Evolutionary conservation across 1,284 basidiomycete species (phyloP).

Genomic region (Agaricales sp.): DNA sequence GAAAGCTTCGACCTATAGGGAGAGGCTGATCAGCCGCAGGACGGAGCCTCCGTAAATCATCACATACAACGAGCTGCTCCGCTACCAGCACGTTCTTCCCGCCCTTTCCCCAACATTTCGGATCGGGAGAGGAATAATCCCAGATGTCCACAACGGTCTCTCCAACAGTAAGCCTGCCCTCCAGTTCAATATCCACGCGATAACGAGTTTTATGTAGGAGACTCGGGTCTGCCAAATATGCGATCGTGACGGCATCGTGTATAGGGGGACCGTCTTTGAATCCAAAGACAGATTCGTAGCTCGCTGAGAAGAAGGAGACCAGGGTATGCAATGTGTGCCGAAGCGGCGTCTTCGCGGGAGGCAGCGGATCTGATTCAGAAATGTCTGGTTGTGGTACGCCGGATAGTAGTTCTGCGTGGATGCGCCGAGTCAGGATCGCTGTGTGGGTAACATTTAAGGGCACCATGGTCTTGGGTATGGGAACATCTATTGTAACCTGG

Average conservation of each 20-base stretch:
- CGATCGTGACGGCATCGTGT: constrained; percentile 74
- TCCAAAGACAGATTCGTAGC: constrained; percentile 61
- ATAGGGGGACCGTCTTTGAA: constrained; percentile 73
- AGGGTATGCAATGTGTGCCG: constrained; percentile 67
- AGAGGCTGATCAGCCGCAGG: constrained; percentile 16
- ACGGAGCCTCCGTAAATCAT: constrained; percentile 19
- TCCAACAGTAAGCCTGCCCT: constrained; percentile 50
- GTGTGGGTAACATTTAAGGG: constrained; percentile 81
- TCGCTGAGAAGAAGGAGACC: constrained; percentile 57
- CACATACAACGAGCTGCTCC: constrained; percentile 51
- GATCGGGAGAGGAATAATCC: constrained; percentile 39
- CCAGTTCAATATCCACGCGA: constrained; percentile 69
- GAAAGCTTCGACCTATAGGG: constrained; percentile 16
- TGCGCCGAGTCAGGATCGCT: constrained; percentile 51
- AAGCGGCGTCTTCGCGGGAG: constrained; percentile 41
- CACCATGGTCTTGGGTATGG: constrained; percentile 55
- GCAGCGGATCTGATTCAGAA: constrained; percentile 17
- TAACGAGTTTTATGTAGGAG: constrained; percentile 51
- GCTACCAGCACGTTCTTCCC: constrained; percentile 70
- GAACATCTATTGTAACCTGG: constrained; percentile 64
- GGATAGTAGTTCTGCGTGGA: constrained; percentile 45
- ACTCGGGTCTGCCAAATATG: constrained; percentile 55
- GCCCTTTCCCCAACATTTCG: constrained; percentile 52
- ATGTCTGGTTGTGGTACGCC: constrained; percentile 13
- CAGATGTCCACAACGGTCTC: constrained; percentile 73